Percentiles rank a stretch among this genome's conserved stretches.
Evolutionary conservation across 2,329 filamentous ascomycete genomes (phyloP).

Genomic region (Proliferodiscus dingleyae): DNA sequence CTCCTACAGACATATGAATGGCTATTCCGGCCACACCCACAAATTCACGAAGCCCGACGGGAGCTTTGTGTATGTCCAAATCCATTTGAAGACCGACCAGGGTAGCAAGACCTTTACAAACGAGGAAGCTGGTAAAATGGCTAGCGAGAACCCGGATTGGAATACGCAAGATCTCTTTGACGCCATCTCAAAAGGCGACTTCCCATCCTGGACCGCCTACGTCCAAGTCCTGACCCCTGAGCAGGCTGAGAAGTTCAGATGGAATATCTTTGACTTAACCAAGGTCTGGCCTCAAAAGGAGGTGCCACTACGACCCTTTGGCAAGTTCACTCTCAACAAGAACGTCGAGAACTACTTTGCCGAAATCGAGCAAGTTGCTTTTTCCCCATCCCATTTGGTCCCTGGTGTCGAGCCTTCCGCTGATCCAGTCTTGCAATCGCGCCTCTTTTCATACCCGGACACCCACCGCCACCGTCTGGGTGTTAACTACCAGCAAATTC

Average conservation of each 20-base stretch:
- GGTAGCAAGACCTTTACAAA: conserved; percentile 56
- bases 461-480: conserved; percentile 55
- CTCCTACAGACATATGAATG: conserved; percentile 62
- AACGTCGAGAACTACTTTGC: conserved; percentile 59
- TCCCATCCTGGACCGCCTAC: conserved; percentile 59
- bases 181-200: conserved; percentile 55
- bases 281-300: conserved; percentile 64
- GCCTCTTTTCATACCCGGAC: conserved; percentile 67
- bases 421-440: conserved; percentile 64
- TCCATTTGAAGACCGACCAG: conserved; percentile 60
- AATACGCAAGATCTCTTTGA: conserved; percentile 61
- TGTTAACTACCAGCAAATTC: conserved; percentile 55
- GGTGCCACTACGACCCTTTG: conserved; percentile 56
- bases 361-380: conserved; percentile 66
- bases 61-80: conserved; percentile 60
- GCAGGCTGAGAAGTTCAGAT: conserved; percentile 55
- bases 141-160: conserved; percentile 56
- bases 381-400: conserved; percentile 62
- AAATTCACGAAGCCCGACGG: conserved; percentile 64
- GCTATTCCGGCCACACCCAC: conserved; percentile 62
- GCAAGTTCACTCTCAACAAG: conserved; percentile 58
- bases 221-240: conserved; percentile 59
- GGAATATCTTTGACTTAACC: conserved; percentile 65
- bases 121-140: conserved; percentile 49
- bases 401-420: conserved; percentile 65